A percentile compares a stretch with the other conserved stretches of the same genome.
Evolutionary conservation across 352 stramenopile genomes (phyloP).

Genomic region (Globisporangium echinulatum): DNA sequence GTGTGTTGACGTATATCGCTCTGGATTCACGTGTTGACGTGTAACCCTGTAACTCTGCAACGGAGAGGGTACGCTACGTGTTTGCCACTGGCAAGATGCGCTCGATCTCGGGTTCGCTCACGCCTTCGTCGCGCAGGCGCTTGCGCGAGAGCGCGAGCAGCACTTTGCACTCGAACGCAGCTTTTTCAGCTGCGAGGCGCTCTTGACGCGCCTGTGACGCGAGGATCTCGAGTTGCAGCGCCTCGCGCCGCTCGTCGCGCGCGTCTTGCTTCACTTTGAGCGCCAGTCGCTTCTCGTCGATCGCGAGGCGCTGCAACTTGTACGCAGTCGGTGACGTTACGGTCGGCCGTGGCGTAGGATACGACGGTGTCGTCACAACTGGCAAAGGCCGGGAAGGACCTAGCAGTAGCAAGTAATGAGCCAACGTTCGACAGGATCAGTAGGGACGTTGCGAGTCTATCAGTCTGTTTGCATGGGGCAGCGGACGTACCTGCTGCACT

Average conservation of each 20-base stretch:
- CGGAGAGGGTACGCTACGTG: no score
- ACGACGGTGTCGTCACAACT: no score
- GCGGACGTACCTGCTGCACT: no score
- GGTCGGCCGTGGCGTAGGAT: background rate
- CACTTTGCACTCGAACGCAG: constrained; percentile 34
- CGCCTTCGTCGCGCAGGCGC: constrained; percentile 39
- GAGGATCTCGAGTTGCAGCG: constrained; percentile 38
- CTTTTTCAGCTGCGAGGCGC: constrained; percentile 30
- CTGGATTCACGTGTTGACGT: no score
- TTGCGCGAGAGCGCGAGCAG: constrained; percentile 47
- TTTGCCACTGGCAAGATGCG: constrained; percentile 25
- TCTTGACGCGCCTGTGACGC: constrained; percentile 35
- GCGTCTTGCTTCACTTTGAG: constrained; percentile 38
- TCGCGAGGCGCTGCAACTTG: constrained; percentile 33
- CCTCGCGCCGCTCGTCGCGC: constrained; percentile 35
- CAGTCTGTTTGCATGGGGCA: no score
- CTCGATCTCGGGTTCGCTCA: constrained; percentile 46
- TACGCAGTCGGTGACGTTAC: constrained; percentile 11
- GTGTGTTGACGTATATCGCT: no score
- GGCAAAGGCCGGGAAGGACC: no score
- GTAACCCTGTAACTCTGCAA: no score
- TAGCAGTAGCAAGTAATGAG: no score
- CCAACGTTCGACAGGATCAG: no score
- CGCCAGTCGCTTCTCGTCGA: constrained; percentile 51
- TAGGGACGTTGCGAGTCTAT: no score